Conservation (phyloP, 2,329 filamentous ascomycete genomes). For the Botrytis squamosa region DNA sequence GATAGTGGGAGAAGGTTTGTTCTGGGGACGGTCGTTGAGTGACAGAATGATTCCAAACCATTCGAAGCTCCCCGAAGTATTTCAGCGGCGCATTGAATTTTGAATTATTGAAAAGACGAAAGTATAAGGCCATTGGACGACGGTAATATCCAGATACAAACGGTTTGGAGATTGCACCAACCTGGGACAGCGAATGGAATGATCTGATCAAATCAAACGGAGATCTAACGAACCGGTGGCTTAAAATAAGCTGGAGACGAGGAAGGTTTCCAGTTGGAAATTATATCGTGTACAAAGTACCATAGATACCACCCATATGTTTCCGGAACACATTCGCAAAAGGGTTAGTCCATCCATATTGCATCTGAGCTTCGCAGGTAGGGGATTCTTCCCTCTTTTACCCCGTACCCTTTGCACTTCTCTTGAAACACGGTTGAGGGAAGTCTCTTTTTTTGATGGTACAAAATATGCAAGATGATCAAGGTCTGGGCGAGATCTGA, state of each 20-base stretch:
- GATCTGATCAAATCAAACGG: background rate
- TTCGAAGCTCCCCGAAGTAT: background rate
- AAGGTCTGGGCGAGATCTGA: conserved; percentile 5
- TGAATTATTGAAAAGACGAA: background rate
- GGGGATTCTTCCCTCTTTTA: background rate
- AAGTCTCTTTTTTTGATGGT: background rate
- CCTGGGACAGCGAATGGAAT: background rate
- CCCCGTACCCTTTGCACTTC: background rate
- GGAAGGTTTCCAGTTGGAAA: background rate
- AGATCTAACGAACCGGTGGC: background rate
- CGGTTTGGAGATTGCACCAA: conserved; percentile 11
- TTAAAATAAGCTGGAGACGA: background rate
- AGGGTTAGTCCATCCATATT: background rate
- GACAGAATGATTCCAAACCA: background rate
- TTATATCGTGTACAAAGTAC: background rate
- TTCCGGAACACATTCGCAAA: background rate
- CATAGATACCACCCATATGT: background rate
- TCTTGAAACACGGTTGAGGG: conserved; percentile 4
- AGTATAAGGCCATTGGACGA: background rate
- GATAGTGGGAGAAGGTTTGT: background rate
- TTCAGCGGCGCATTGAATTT: background rate
- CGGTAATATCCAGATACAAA: background rate
- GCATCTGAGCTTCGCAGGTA: background rate
- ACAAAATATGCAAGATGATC: conserved; percentile 3
- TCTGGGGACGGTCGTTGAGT: background rate